phyloP scores from a whole-genome alignment of 202 grass and related monocot species.

The Carex arenaria region DNA sequence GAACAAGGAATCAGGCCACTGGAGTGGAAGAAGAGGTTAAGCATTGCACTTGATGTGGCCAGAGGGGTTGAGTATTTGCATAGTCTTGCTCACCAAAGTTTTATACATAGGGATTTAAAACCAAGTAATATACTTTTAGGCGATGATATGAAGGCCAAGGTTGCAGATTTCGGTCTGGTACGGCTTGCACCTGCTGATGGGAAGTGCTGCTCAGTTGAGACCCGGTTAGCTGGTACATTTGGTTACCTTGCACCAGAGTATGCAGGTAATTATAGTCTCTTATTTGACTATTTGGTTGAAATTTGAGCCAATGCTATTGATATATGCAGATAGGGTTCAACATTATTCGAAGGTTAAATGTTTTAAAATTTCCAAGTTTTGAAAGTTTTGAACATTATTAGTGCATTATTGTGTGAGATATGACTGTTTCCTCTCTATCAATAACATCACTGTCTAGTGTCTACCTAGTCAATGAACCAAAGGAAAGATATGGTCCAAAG shows the following conservation, averaged over 20 bases:
- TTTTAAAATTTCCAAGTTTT: not conserved
- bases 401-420: not conserved
- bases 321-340: not conserved
- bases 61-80: constrained; percentile 95
- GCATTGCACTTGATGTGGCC: constrained; percentile 86
- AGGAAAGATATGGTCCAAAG: not conserved
- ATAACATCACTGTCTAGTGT: constrained; percentile 9
- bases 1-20: constrained; percentile 50
- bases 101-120: constrained; percentile 96
- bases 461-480: constrained; percentile 12
- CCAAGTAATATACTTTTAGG: constrained; percentile 93
- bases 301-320: not conserved
- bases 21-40: constrained; percentile 91
- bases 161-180: constrained; percentile 92
- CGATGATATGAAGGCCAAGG: constrained; percentile 98
- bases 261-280: constrained; percentile 66
- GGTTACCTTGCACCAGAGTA: constrained; percentile 98
- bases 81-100: constrained; percentile 83
- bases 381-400: not conserved
- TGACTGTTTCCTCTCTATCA: not conserved
- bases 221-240: constrained; percentile 84
- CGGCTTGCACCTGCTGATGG: constrained; percentile 82
- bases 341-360: not conserved
- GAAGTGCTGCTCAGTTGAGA: constrained; percentile 78
- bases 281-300: constrained; percentile 1